Base-by-base conservation (phyloP, 2,329 filamentous ascomycete genomes). In the Pestalotiopsis sp. region DNA sequence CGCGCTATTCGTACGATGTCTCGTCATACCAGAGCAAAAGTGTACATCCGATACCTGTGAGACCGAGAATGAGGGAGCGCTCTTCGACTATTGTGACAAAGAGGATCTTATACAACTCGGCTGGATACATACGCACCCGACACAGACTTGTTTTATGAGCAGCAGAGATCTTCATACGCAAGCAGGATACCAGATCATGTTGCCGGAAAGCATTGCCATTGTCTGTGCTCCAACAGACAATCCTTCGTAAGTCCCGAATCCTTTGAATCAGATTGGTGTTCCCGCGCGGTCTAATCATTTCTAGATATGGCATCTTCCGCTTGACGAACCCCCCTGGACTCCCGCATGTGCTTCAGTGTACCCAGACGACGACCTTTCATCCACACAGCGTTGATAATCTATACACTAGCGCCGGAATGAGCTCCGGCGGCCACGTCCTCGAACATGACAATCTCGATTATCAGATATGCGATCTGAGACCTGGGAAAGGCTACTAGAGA, bases 101-200 rank as follows among this genome's bases (percentile, higher is more conserved):
- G 89, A 97, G 75, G 92, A 97, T 69, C 81, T 98, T 44, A 88
- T 97, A 78, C 89, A 97, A 65, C 86, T 97, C 4, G 95, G 95
- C 52, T 99, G 96, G 96, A 99, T 99, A 69, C 96, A 99, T 77
- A 99, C 96, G 0, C 96, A 99, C 78, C 96, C 96, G 0, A 94
- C 92, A 0, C 96, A 99, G 81, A 97, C 94, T 0, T 99, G 96
- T 79, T 99, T 99, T 78, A 97, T 99, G 93, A 97, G 94, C 77
- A 96, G 92, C 62, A 86, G 95, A 63, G 96, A 99, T 76, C 78
- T 98, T 72, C 96, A 99, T 77, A 99, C 97, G 0, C 95, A 97
- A 76, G 91, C 91, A 3, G 94, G 94, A 11, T 98, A 98, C 78
- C 96, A 99, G 80, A 90, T 96, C 68, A 98, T 98, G 94, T 88